A percentile compares a stretch with the other conserved stretches of the same genome.
Evolutionary conservation across 495 filamentous ascomycete genomes (phyloP).

Genomic region (Pseudoneurospora amorphoporcata): DNA sequence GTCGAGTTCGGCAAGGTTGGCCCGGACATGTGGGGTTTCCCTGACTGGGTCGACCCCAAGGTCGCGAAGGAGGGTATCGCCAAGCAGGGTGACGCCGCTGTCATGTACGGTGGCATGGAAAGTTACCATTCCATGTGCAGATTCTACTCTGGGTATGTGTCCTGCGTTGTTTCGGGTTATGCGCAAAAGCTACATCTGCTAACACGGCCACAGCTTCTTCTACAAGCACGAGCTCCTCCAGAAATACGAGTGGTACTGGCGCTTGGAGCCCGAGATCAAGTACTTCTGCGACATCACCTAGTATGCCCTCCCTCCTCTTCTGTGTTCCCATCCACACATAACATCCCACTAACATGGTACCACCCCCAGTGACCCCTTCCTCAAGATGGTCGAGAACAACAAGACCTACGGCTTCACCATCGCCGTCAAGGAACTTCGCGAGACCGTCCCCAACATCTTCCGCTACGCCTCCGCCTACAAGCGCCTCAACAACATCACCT

Average conservation of each 20-base stretch:
- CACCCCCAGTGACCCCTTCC: slow-evolving; percentile 73
- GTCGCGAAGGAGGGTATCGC: slow-evolving; percentile 91
- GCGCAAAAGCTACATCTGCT: slow-evolving; percentile 7
- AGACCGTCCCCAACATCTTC: slow-evolving; percentile 98
- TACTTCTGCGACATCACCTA: slow-evolving; percentile 99
- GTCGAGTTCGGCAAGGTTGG: slow-evolving; percentile 97
- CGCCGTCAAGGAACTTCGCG: slow-evolving; percentile 94
- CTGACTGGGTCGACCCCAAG: slow-evolving; percentile 89
- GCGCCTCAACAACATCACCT: slow-evolving; percentile 79
- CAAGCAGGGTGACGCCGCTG: slow-evolving; percentile 92
- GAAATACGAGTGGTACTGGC: slow-evolving; percentile 99
- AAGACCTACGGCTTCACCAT: slow-evolving; percentile 99
- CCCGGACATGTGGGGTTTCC: slow-evolving; percentile 86
- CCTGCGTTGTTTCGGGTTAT: neutral
- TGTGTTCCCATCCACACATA: neutral
- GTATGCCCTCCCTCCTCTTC: slow-evolving; percentile 44
- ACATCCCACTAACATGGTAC: slow-evolving; percentile 5
- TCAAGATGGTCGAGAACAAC: slow-evolving; percentile 81
- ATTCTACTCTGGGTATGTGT: slow-evolving; percentile 87
- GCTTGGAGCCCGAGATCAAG: slow-evolving; percentile 98
- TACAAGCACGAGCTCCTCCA: slow-evolving; percentile 92
- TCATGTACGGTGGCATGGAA: slow-evolving; percentile 99
- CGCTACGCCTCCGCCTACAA: slow-evolving; percentile 99
- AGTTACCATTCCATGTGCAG: slow-evolving; percentile 98
- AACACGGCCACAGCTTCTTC: slow-evolving; percentile 58